phyloP scores from a whole-genome alignment of 2,329 filamentous ascomycete species.

The Aspergillus texensis region DNA sequence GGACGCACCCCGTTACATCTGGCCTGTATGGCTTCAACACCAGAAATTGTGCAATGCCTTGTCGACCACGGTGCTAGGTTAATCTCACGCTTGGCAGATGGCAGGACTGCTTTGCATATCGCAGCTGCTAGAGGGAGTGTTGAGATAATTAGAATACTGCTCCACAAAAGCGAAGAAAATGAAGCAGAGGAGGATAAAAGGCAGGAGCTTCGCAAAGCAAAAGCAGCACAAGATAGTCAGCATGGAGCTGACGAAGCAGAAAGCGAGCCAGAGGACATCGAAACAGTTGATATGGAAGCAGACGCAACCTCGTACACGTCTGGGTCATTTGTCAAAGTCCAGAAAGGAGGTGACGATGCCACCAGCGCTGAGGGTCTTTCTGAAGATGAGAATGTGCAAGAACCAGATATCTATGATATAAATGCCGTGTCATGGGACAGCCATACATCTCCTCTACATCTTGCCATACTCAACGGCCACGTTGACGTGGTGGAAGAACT shows the following conservation, averaged over 20 bases:
- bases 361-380: constrained; percentile 48
- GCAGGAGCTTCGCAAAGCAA: constrained; percentile 49
- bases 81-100: constrained; percentile 74
- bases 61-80: constrained; percentile 73
- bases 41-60: constrained; percentile 70
- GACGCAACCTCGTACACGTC: constrained; percentile 57
- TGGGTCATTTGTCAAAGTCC: constrained; percentile 74
- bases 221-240: constrained; percentile 22
- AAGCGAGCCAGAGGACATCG: constrained; percentile 31
- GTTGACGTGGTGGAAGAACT: constrained; percentile 69
- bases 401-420: constrained; percentile 78
- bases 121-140: constrained; percentile 70
- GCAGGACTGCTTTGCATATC: constrained; percentile 79
- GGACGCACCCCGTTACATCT: constrained; percentile 79
- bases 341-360: constrained; percentile 25
- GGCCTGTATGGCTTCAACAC: constrained; percentile 68
- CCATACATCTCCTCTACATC: constrained; percentile 72
- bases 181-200: constrained; percentile 53
- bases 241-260: constrained; percentile 18
- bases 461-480: constrained; percentile 76
- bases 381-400: constrained; percentile 61
- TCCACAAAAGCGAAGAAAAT: constrained; percentile 74
- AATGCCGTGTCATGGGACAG: constrained; percentile 80
- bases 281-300: constrained; percentile 34
- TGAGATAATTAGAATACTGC: constrained; percentile 71